Evolutionary conservation across 169 alveolate genomes (phyloP).

Genomic region (Plasmodium vivax): DNA sequence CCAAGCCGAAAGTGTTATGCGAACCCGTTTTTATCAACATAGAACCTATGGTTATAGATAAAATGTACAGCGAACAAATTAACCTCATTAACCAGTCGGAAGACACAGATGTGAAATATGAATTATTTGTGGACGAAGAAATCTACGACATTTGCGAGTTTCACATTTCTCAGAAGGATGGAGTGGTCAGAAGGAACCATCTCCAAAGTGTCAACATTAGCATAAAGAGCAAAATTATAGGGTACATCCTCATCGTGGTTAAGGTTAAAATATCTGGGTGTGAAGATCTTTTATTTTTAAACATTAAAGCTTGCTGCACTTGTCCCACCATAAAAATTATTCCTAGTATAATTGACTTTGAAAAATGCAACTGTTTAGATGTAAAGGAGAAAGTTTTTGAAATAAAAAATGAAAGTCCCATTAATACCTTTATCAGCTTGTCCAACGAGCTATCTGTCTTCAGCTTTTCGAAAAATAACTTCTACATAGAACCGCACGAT

Average conservation of each 20-base stretch:
- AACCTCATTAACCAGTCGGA: conserved; percentile 38
- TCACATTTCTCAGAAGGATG: conserved; percentile 10
- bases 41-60: conserved; percentile 55
- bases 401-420: conserved; percentile 74
- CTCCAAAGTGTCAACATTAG: conserved; percentile 14
- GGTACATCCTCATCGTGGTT: conserved; percentile 50
- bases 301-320: conserved; percentile 49
- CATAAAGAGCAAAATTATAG: conserved; percentile 51
- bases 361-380: conserved; percentile 65
- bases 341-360: conserved; percentile 62
- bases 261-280: conserved; percentile 54
- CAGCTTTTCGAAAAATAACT: conserved; percentile 35
- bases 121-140: conserved; percentile 39
- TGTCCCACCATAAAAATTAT: conserved; percentile 66
- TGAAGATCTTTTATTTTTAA: conserved; percentile 51
- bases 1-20: conserved; percentile 6
- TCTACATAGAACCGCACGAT: conserved; percentile 21
- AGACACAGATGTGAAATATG: conserved; percentile 44
- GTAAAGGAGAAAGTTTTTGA: conserved; percentile 45
- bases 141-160: conserved; percentile 23
- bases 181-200: conserved; percentile 27
- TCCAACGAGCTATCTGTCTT: conserved; percentile 35
- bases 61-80: conserved; percentile 39
- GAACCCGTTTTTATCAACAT: conserved; percentile 38
- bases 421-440: conserved; percentile 49